Conservation (phyloP, 257 asterid genomes). For the Leptodermis oblonga region DNA sequence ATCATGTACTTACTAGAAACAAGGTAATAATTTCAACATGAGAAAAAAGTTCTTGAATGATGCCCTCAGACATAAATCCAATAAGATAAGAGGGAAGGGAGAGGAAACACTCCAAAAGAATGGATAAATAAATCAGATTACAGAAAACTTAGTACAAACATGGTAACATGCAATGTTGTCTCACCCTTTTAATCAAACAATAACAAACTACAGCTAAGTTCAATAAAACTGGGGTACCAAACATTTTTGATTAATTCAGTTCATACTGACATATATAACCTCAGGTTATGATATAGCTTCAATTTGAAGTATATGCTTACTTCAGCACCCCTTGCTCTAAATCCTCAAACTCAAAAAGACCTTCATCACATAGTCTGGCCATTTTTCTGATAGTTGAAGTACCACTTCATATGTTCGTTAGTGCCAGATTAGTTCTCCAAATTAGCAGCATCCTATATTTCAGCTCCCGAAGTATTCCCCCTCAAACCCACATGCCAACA, state of each 20-base stretch:
- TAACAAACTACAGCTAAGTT: background rate
- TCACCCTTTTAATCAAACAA: background rate
- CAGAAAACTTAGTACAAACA: background rate
- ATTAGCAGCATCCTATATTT: background rate
- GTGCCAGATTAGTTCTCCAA: background rate
- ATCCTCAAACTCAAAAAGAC: background rate
- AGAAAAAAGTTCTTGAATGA: background rate
- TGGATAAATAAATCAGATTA: too few relatives aligned
- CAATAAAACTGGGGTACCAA: background rate
- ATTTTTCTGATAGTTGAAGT: background rate
- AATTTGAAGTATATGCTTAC: background rate
- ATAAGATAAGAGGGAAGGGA: background rate
- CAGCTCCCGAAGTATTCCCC: background rate
- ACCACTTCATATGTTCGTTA: background rate
- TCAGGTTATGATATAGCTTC: background rate
- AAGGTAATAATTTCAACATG: background rate
- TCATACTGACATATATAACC: background rate
- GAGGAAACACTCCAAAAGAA: background rate
- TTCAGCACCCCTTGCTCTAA: background rate
- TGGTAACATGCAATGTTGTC: background rate
- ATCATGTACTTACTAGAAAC: background rate
- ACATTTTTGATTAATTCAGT: background rate
- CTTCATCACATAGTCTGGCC: background rate
- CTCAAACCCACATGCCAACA: background rate
- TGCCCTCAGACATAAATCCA: background rate